phyloP scores from a whole-genome alignment of 208 protist genomes.

The Plasmodiophora brassicae region DNA sequence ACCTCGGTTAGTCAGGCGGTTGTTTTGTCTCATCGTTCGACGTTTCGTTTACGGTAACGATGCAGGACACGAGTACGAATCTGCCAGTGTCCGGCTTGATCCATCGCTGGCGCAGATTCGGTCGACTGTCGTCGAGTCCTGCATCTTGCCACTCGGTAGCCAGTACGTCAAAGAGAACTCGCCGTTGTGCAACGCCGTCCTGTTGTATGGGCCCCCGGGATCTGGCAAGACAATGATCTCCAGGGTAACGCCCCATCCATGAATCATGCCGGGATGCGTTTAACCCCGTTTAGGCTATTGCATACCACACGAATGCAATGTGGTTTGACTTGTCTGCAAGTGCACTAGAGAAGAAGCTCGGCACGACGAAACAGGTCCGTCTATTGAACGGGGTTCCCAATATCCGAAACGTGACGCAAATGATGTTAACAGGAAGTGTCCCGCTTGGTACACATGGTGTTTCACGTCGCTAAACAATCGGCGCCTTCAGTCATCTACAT shows the following conservation, averaged over 20 bases:
- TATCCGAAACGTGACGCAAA: too few species aligned
- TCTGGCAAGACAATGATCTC: conserved; percentile 30
- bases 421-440: background rate
- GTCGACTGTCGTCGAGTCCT: background rate
- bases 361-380: background rate
- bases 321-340: background rate
- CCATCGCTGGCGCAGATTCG: background rate
- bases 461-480: background rate
- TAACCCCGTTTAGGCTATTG: background rate
- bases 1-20: background rate
- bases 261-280: background rate
- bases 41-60: background rate
- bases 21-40: background rate
- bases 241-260: background rate
- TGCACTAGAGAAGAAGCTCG: background rate
- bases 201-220: conserved; percentile 15
- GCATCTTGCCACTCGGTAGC: background rate
- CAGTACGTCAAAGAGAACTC: background rate
- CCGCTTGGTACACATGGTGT: conserved; percentile 4
- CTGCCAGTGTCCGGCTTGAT: background rate
- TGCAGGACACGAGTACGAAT: background rate
- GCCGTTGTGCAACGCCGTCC: background rate
- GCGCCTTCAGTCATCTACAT: conserved; percentile 17
- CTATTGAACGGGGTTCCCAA: too few species aligned
- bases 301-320: background rate